These are phyloP conservation scores for Aspergillus steynii DNA, from an alignment of 495 filamentous ascomycete genomes.

Conservation along the genomic window DNA sequence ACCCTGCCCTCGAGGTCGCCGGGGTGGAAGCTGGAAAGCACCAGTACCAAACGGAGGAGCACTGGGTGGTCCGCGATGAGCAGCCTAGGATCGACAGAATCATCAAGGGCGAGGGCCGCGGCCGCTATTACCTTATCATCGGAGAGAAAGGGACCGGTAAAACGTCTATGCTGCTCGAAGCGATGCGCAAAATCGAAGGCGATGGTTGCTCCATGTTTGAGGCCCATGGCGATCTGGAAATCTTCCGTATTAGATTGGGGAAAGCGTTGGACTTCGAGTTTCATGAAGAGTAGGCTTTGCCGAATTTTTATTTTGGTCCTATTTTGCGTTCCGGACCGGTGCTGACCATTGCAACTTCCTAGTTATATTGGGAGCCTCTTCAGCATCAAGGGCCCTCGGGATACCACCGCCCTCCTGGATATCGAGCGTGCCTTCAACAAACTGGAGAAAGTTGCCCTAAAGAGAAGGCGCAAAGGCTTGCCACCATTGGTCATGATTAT, in stretches of 20 bases:
- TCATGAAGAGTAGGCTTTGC: conserved; percentile 53
- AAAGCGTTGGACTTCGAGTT: conserved; percentile 96
- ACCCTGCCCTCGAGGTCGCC: conserved; percentile 87
- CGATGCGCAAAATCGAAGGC: conserved; percentile 87
- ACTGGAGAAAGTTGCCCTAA: conserved; percentile 88
- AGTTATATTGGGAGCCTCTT: conserved; percentile 96
- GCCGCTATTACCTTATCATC: conserved; percentile 91
- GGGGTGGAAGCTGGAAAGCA: conserved; percentile 62
- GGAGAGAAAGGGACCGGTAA: conserved; percentile 97
- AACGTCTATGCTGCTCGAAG: conserved; percentile 90
- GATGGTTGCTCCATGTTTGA: conserved; percentile 91
- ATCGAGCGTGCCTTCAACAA: conserved; percentile 98
- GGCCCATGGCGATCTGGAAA: conserved; percentile 91
- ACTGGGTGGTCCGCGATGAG: conserved; percentile 83
- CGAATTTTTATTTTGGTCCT: no score
- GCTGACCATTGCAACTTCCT: conserved; percentile 22
- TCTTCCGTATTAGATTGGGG: conserved; percentile 88
- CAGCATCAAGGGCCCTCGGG: conserved; percentile 87
- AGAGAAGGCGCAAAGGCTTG: conserved; percentile 56
- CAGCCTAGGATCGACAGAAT: conserved; percentile 78
- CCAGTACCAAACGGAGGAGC: conserved; percentile 56
- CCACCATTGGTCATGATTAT: conserved; percentile 81
- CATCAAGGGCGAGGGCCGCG: conserved; percentile 63
- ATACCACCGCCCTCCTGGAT: conserved; percentile 86
- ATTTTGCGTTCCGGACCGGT: neutral